Percentiles rank a stretch among this genome's conserved stretches.
Evolutionary conservation across 1,284 basidiomycete species (phyloP).

Genomic region (Ustilago crameri): DNA sequence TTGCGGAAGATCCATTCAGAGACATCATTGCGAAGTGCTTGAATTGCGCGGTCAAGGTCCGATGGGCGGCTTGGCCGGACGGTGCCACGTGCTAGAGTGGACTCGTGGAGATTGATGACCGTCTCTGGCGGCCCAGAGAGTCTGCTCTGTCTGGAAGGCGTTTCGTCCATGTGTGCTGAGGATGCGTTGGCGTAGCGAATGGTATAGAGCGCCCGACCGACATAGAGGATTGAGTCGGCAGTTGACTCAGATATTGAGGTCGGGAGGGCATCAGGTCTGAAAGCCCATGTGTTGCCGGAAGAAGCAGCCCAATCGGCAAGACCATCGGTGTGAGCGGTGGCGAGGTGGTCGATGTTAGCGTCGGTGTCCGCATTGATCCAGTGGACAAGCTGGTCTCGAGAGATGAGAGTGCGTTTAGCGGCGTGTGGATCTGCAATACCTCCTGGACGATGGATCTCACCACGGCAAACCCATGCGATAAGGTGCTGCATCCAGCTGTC

Average conservation of each 20-base stretch:
- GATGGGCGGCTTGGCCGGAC: conserved; percentile 37
- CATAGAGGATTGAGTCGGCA: conserved; percentile 82
- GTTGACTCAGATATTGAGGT: conserved; percentile 78
- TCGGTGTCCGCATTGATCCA: conserved; percentile 37
- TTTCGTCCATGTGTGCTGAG: conserved; percentile 4
- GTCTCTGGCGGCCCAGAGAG: conserved; percentile 36
- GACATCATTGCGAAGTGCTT: conserved; percentile 77
- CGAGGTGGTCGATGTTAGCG: conserved; percentile 17
- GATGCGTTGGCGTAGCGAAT: conserved; percentile 72
- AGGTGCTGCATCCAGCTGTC: conserved; percentile 53
- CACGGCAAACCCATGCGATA: conserved; percentile 49
- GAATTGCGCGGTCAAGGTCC: conserved; percentile 36
- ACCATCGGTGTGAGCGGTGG: conserved; percentile 23
- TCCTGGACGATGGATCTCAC: conserved; percentile 41
- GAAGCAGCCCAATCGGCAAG: conserved; percentile 42
- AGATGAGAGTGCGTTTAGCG: conserved; percentile 23
- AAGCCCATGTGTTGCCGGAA: conserved; percentile 60
- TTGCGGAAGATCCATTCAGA: conserved; percentile 92
- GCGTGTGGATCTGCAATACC: conserved; percentile 34
- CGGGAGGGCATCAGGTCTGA: conserved; percentile 78
- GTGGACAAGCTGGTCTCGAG: conserved; percentile 35
- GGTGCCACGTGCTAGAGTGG: conserved; percentile 13
- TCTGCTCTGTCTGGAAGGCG: conserved; percentile 7
- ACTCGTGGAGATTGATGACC: conserved; percentile 37
- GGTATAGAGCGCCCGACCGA: conserved; percentile 85